Evolutionary conservation across 257 asterid genomes (phyloP).

Genomic region (Solanum rostratum): DNA sequence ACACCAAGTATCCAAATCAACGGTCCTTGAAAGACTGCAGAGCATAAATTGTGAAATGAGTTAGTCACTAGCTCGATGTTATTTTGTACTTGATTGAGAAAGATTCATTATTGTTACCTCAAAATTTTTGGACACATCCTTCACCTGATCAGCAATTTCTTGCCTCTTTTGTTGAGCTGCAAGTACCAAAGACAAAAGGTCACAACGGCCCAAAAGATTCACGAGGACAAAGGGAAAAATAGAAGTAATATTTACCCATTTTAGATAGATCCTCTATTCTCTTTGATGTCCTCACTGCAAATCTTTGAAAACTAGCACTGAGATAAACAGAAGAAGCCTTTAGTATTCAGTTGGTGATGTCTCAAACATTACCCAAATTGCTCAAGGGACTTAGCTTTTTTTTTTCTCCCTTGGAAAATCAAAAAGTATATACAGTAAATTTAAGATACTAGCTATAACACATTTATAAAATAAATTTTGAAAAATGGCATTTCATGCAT

Average conservation of each 20-base stretch:
- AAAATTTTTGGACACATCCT: slow-evolving; percentile 37
- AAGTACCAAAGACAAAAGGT: not conserved
- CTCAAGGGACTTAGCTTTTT: not conserved
- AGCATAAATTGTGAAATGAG: not conserved
- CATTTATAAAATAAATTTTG: not conserved
- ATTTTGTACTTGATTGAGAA: not conserved
- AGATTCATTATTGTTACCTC: not conserved
- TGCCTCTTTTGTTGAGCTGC: slow-evolving; percentile 64
- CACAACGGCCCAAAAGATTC: not conserved
- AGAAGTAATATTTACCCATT: slow-evolving; percentile 24
- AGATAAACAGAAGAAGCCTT: not conserved
- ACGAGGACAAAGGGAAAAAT: not conserved
- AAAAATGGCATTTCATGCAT: not conserved
- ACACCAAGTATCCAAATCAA: not conserved
- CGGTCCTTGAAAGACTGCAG: not conserved
- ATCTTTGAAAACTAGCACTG: slow-evolving; percentile 69
- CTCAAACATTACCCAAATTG: not conserved
- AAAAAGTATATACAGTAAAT: not conserved
- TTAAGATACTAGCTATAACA: not conserved
- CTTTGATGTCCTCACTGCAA: slow-evolving; percentile 76
- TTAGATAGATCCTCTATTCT: slow-evolving; percentile 41
- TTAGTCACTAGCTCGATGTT: not conserved
- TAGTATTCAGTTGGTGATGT: not conserved
- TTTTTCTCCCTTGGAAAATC: not conserved
- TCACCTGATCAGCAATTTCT: slow-evolving; percentile 47